A percentile compares a stretch with the other conserved stretches of the same genome.
Evolutionary conservation across 108 stramenopile species (phyloP).

Genomic region (Nitzschia palea): DNA sequence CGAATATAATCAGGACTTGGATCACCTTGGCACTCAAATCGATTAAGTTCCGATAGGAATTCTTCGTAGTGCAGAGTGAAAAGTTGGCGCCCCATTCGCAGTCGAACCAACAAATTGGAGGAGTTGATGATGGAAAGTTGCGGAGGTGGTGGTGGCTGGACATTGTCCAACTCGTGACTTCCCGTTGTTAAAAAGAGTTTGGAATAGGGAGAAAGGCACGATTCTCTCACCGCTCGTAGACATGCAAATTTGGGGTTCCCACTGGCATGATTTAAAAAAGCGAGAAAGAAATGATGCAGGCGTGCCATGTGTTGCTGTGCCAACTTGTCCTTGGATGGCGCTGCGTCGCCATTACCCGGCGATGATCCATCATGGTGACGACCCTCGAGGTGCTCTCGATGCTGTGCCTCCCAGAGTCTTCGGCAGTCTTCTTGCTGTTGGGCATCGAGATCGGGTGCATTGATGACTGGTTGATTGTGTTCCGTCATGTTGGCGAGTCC

Average conservation of each 20-base stretch:
- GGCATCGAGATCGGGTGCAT: slow-evolving; percentile 12
- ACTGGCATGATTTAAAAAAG: slow-evolving; percentile 16
- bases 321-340: not conserved
- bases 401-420: slow-evolving; percentile 44
- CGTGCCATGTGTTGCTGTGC: slow-evolving; percentile 15
- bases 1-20: slow-evolving; percentile 20
- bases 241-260: slow-evolving; percentile 2
- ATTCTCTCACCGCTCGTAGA: slow-evolving; percentile 15
- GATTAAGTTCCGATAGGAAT: slow-evolving; percentile 42
- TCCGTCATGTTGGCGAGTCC: not conserved
- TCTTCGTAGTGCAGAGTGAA: slow-evolving; percentile 44
- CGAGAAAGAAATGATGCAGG: slow-evolving; percentile 36
- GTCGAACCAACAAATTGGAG: not conserved
- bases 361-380: not conserved
- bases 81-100: slow-evolving; percentile 33
- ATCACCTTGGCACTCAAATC: slow-evolving; percentile 41
- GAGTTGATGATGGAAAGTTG: not conserved
- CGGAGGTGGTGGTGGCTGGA: not conserved
- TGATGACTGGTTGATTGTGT: not conserved
- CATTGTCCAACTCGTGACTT: not conserved
- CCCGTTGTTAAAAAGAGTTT: slow-evolving; percentile 4
- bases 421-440: slow-evolving; percentile 34
- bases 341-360: not conserved
- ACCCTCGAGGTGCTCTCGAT: slow-evolving; percentile 23
- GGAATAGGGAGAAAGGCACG: slow-evolving; percentile 21